Evolutionary conservation across 306 rosid species (phyloP).

Genomic region (Rosa persica): DNA sequence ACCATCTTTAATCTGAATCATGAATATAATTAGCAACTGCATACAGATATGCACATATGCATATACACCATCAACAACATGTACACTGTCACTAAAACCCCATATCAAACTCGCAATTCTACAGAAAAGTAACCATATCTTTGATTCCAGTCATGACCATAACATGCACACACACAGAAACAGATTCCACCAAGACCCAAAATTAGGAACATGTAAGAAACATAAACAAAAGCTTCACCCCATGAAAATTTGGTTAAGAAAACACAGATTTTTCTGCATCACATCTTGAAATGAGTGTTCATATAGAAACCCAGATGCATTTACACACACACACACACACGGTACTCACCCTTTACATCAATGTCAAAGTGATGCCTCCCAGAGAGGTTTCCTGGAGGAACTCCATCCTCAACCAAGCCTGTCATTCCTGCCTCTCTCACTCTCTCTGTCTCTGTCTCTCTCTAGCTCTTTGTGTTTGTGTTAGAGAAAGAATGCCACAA

Average conservation of each 20-base stretch:
- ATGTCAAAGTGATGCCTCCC: conserved; percentile 18
- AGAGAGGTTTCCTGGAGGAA: conserved; percentile 10
- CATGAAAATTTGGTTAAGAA: not conserved
- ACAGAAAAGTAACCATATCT: not conserved
- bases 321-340: not conserved
- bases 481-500: conserved; percentile 2
- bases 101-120: not conserved
- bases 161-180: not conserved
- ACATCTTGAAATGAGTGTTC: not conserved
- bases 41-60: not conserved
- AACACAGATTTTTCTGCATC: not conserved
- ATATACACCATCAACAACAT: not conserved
- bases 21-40: not conserved
- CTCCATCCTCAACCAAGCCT: conserved; percentile 22
- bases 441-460: not conserved
- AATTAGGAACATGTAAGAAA: not conserved
- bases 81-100: not conserved
- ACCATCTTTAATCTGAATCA: not conserved
- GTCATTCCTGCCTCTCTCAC: conserved; percentile 13
- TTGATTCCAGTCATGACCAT: not conserved
- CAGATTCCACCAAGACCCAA: not conserved
- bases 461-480: not conserved
- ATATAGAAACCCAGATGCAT: not conserved
- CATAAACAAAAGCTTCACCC: not conserved
- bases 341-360: conserved; percentile 18